Conservation (phyloP, 768 basidiomycete species). For the Naganishia friedmannii region DNA sequence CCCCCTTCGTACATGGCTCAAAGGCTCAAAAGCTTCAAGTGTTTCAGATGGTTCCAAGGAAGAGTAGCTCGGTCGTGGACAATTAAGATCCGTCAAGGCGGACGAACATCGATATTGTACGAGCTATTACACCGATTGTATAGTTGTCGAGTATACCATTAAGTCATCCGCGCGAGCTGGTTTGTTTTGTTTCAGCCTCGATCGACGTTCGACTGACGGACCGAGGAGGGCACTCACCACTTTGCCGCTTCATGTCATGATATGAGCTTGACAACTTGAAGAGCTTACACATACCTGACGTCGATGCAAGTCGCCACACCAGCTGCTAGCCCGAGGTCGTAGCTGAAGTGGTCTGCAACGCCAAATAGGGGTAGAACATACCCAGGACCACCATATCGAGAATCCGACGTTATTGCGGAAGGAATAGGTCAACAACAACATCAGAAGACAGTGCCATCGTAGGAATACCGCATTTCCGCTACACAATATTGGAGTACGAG, state of each 20-base stretch:
- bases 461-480: neutral
- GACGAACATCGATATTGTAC: neutral
- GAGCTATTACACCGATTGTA: neutral
- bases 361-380: conserved; percentile 1
- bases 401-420: neutral
- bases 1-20: too few species aligned
- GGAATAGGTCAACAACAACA: neutral
- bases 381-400: conserved; percentile 7
- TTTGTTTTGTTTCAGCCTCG: conserved; percentile 24
- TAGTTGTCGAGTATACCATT: neutral
- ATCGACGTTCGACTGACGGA: conserved; percentile 4
- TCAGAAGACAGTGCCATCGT: neutral
- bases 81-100: too few species aligned
- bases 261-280: neutral
- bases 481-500: neutral
- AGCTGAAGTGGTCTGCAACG: neutral
- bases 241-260: neutral
- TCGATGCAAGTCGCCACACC: neutral
- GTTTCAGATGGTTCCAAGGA: too few species aligned
- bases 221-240: neutral
- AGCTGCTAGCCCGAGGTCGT: neutral
- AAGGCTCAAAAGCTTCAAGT: too few species aligned
- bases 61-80: too few species aligned
- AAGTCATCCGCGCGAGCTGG: conserved; percentile 8
- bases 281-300: neutral